Conservation (phyloP, 2,329 filamentous ascomycete genomes). For the Trichoderma sp. region DNA sequence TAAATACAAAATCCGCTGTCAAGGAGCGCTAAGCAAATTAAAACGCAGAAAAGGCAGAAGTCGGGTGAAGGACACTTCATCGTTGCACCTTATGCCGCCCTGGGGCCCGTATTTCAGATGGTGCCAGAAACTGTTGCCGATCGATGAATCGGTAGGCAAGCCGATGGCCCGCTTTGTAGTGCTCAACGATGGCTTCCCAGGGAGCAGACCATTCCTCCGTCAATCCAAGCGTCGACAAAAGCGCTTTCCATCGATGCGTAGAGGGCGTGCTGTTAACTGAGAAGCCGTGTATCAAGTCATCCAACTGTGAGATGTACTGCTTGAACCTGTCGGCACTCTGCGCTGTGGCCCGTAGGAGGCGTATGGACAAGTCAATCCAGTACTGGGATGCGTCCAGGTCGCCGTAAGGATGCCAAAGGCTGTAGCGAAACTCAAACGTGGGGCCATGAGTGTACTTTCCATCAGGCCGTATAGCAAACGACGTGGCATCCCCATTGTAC, state of each 20-base stretch:
- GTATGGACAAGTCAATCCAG: slow-evolving; percentile 17
- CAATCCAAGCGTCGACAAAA: slow-evolving; percentile 3
- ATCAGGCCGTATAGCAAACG: slow-evolving; percentile 9
- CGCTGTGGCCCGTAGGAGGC: neutral
- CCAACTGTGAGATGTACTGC: neutral
- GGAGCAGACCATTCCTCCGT: neutral
- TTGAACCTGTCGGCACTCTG: neutral
- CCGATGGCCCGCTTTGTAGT: neutral
- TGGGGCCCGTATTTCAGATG: neutral
- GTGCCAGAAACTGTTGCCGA: neutral
- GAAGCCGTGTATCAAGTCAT: slow-evolving; percentile 3
- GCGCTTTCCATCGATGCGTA: slow-evolving; percentile 1
- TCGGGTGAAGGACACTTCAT: neutral
- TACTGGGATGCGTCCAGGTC: slow-evolving; percentile 16
- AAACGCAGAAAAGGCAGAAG: neutral
- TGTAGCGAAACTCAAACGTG: slow-evolving; percentile 21
- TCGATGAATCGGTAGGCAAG: neutral
- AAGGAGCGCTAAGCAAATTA: neutral
- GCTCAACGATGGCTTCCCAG: slow-evolving; percentile 3
- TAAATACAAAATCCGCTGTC: neutral
- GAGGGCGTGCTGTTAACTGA: neutral
- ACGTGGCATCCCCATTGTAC: neutral
- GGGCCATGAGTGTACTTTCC: neutral
- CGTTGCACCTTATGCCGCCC: neutral
- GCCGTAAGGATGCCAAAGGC: slow-evolving; percentile 24